Conservation (phyloP, 257 asterid genomes). For the Thymus mandschuricus region DNA sequence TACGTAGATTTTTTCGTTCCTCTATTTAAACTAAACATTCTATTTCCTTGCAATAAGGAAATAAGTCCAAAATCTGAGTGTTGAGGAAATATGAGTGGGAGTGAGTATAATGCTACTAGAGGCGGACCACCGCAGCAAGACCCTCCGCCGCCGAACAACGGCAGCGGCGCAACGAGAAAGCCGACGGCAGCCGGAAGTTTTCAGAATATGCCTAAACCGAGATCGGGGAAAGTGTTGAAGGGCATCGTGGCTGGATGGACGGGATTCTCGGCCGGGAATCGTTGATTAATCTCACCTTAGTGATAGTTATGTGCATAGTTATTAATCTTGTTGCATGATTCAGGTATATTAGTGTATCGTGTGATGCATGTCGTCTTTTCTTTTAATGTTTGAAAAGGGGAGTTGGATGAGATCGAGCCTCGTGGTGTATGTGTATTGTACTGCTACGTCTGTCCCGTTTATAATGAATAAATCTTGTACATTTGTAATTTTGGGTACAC, state of each 20-base stretch:
- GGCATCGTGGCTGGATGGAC: not conserved
- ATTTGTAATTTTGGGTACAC: no score
- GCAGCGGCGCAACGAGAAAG: not conserved
- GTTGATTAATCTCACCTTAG: not conserved
- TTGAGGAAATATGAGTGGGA: conserved; percentile 20
- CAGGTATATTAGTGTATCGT: not conserved
- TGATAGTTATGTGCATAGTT: no score
- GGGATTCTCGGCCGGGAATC: not conserved
- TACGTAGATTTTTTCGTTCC: no score
- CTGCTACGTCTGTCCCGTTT: not conserved
- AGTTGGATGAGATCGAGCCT: not conserved
- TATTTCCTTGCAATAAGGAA: no score
- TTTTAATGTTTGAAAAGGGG: not conserved
- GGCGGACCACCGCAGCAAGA: conserved; percentile 12
- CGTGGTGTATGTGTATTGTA: not conserved
- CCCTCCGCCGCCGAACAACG: not conserved
- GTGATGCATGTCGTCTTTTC: not conserved
- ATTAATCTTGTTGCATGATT: no score
- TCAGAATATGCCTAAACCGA: not conserved
- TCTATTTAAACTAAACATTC: no score
- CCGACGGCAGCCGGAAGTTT: not conserved
- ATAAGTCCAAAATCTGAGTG: not conserved
- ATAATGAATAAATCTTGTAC: not conserved
- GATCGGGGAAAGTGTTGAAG: not conserved
- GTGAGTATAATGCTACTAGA: not conserved